Percentiles rank a stretch among this genome's conserved stretches.
Evolutionary conservation across 192 early-diverging fungal species (phyloP).

Genomic region (Backusella tarrabulga): DNA sequence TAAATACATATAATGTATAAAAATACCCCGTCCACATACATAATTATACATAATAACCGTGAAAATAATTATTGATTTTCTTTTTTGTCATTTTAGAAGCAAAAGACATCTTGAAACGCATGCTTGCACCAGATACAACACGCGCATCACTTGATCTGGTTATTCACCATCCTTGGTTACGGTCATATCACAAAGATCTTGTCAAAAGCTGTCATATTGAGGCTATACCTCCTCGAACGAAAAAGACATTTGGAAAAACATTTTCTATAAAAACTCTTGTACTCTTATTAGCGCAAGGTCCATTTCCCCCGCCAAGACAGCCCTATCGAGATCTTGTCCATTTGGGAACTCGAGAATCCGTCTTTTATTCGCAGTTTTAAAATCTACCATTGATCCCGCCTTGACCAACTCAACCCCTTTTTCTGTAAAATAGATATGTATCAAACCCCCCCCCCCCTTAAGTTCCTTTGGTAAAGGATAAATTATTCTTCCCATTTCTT

Average conservation of each 20-base stretch:
- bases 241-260: background rate
- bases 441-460: background rate
- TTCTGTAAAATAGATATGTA: background rate
- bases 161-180: conserved; percentile 37
- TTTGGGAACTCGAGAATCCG: conserved; percentile 23
- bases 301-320: conserved; percentile 29
- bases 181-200: conserved; percentile 9
- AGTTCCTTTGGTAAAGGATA: background rate
- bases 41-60: background rate
- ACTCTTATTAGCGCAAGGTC: conserved; percentile 19
- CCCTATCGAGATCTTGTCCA: conserved; percentile 28
- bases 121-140: conserved; percentile 32
- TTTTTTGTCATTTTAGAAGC: conserved; percentile 20
- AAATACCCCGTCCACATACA: background rate
- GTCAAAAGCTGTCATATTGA: background rate
- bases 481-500: background rate
- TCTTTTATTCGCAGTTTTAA: background rate
- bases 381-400: background rate
- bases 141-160: conserved; percentile 36
- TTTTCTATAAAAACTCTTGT: background rate
- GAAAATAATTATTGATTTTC: background rate
- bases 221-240: background rate
- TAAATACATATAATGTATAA: background rate
- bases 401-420: background rate
- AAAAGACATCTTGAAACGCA: conserved; percentile 34